phyloP scores from a whole-genome alignment of 148 eudicot species.

The Euryodendron excelsum region DNA sequence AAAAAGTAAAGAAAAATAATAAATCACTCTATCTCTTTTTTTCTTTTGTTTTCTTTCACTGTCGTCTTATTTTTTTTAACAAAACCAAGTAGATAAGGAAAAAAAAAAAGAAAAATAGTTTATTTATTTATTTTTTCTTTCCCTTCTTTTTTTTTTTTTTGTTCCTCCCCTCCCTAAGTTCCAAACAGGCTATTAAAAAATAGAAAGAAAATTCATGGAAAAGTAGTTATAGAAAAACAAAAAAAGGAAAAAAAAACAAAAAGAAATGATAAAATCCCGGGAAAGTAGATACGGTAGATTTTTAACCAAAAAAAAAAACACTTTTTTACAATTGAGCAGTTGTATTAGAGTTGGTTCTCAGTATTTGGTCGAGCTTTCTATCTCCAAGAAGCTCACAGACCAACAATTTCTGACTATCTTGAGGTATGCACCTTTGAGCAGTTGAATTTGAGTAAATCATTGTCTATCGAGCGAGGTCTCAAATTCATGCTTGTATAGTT shows the following conservation, averaged over 20 bases:
- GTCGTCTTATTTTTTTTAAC: neutral
- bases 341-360: neutral
- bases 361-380: neutral
- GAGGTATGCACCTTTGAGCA: neutral
- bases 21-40: neutral
- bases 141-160: no score
- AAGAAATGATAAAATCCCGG: neutral
- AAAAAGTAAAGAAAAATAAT: no score
- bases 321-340: neutral
- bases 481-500: neutral
- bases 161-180: no score
- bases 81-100: no score
- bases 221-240: neutral
- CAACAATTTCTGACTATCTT: neutral
- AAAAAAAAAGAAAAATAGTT: no score
- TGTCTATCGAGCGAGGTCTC: neutral
- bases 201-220: neutral
- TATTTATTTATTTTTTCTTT: no score
- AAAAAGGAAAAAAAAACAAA: neutral
- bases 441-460: neutral
- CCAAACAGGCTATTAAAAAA: neutral
- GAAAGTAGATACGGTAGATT: neutral
- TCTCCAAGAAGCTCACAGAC: conserved; percentile 2
- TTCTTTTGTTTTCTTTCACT: neutral
- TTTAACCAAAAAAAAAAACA: neutral